Conservation (phyloP, 345 rosid genomes). For the Eucalyptus marginata region DNA sequence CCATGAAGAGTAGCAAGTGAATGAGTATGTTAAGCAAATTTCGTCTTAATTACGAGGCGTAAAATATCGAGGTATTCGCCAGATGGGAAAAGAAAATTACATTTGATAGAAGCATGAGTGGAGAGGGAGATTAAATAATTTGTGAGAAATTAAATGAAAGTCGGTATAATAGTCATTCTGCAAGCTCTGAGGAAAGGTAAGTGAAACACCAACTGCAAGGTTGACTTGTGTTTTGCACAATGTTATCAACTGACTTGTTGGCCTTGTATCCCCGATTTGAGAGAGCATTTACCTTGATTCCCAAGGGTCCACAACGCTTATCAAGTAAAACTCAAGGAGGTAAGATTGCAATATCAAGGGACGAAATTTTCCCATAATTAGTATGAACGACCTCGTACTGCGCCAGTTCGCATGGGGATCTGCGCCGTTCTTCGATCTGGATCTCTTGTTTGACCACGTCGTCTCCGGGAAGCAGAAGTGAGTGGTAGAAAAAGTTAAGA, state of each 20-base stretch:
- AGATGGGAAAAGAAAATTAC: too few species aligned
- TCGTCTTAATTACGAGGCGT: accelerated
- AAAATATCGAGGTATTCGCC: too few species aligned
- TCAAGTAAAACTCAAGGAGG: neutral
- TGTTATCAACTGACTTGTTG: too few species aligned
- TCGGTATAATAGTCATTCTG: too few species aligned
- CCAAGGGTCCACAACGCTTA: neutral
- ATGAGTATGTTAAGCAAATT: too few species aligned
- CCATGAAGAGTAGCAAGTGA: neutral
- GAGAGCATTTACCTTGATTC: neutral
- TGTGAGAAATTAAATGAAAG: too few species aligned
- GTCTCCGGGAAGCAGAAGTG: neutral
- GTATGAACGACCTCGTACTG: neutral
- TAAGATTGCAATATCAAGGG: neutral
- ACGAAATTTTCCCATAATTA: neutral
- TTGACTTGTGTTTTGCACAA: accelerated
- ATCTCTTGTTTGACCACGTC: neutral
- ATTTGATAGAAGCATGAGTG: accelerated
- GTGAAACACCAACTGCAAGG: too few species aligned
- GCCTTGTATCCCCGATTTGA: too few species aligned
- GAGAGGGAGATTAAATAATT: too few species aligned
- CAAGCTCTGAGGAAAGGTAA: too few species aligned
- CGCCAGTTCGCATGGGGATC: neutral
- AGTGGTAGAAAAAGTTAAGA: neutral
- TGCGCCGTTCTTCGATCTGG: neutral